phyloP scores from a whole-genome alignment of 345 rosid species.

The Physaria fendleri region DNA sequence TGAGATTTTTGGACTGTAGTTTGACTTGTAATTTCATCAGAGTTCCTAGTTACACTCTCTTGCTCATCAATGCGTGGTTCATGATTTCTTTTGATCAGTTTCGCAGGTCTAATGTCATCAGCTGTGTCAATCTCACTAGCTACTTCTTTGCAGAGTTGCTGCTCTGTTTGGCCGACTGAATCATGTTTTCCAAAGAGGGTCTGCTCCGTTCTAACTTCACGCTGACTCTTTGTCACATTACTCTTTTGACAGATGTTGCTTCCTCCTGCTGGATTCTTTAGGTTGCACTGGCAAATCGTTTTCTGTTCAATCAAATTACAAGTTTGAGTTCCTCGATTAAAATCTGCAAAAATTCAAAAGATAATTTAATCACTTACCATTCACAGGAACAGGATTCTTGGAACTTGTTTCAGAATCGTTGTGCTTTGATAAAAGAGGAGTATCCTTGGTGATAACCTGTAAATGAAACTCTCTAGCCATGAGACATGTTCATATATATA shows the following conservation, averaged over 20 bases:
- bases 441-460: conserved; percentile 65
- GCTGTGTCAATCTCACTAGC: not conserved
- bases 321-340: not conserved
- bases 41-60: not conserved
- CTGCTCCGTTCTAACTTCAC: conserved; percentile 24
- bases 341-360: not conserved
- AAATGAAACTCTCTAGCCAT: conserved; percentile 7
- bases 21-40: conserved; percentile 2
- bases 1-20: conserved; percentile 18
- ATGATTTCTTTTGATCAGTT: conserved; percentile 17
- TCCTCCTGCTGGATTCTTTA: conserved; percentile 10
- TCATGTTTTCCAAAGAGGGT: conserved; percentile 6
- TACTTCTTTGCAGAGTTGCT: conserved; percentile 5
- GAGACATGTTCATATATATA: not conserved
- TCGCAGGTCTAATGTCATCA: conserved; percentile 3
- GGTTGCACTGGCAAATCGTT: conserved; percentile 11
- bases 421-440: conserved; percentile 20
- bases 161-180: conserved; percentile 8
- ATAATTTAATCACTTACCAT: conserved; percentile 26
- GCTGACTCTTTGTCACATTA: conserved; percentile 22
- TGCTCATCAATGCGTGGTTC: not conserved
- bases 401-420: conserved; percentile 23
- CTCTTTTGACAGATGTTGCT: conserved; percentile 1
- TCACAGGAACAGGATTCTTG: conserved; percentile 21
- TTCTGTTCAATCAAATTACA: conserved; percentile 29